Evolutionary conservation across 179 eudicot species (phyloP).

Genomic region (Beta macrorhiza): DNA sequence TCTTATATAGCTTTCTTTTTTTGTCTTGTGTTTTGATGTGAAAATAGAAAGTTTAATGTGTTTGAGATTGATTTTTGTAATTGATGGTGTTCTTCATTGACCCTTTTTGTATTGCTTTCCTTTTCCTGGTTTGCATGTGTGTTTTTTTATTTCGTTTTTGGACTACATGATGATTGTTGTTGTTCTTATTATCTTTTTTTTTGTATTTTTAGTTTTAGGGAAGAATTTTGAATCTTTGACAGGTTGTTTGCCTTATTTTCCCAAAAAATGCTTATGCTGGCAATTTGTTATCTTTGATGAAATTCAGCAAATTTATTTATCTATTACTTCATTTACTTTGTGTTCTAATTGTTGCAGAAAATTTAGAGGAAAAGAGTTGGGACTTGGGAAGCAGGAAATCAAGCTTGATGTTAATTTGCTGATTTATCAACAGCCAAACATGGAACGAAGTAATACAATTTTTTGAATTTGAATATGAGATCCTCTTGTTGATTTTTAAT

Average conservation of each 20-base stretch:
- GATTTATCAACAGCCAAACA: slow-evolving; percentile 13
- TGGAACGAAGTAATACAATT: slow-evolving; percentile 31
- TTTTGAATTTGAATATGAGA: neutral
- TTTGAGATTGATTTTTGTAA: neutral
- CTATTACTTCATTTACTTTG: neutral
- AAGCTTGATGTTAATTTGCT: slow-evolving; percentile 19
- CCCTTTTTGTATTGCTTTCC: neutral
- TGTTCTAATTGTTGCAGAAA: slow-evolving; percentile 15
- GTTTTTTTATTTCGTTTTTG: neutral
- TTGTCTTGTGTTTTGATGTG: too few relatives aligned
- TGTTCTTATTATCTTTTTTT: neutral
- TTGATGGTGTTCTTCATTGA: neutral
- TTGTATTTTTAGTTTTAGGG: too few relatives aligned
- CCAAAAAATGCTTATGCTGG: too few relatives aligned
- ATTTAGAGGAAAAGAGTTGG: neutral
- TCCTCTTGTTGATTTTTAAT: neutral
- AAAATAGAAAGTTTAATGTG: neutral
- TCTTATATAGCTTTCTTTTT: neutral
- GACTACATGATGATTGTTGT: neutral
- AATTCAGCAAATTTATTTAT: too few relatives aligned
- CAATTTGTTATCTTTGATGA: too few relatives aligned
- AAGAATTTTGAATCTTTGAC: neutral
- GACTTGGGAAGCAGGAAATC: neutral
- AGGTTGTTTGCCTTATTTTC: neutral
- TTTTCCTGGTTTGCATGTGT: neutral